Evolutionary conservation across 2,329 filamentous ascomycete genomes (phyloP), one percentile per base, ranked within the genome.

Genomic region (Amauroascus verrucosus): DNA sequence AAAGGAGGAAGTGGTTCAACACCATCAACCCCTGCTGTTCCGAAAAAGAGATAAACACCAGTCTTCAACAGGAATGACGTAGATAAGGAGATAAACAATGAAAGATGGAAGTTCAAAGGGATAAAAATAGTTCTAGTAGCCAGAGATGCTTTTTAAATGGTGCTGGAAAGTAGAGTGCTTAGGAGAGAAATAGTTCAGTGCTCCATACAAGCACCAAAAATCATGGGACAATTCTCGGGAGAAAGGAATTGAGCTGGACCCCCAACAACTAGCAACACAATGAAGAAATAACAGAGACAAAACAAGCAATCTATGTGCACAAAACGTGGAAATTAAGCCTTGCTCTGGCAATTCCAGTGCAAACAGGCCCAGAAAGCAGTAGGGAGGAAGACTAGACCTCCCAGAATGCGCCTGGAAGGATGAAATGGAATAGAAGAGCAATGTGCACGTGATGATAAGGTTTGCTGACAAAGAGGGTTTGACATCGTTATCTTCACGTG

Each of bases 381-480:
- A 32, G n/a, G 32, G 41, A 40, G 30, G 47, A 26, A 37, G 35
- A 41, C 6, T n/a, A 30, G 8, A 49, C 47, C 35, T 41, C 40
- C 47, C 35, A 41, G 46, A 48, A 28, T 24, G 30, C 16, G 32
- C 20, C 18, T 41, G 20, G 38, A 38, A 18, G 40, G 47, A 49
- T 41, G 35, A 49, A 35, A 49, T 22, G 47, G 47, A 40, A 33
- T 1, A 48, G 46, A 37, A 49, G 35, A 8, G n/a, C 28, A 37
- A 20, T 33, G 4, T 40, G 47, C 47, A 49, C 47, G 47, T 49
- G 47, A 28, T 49, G 47, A 49, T 49, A 49, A 49, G 20, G 26
- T 9, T 7, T 49, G 47, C 33, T 49, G 47, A 49, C 24, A 14
- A 33, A 49, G 8, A 48, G 26, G 22, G 32, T 30, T 49, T 30